Evolutionary conservation across 345 rosid species (phyloP).

Genomic region (Brassica nigra): DNA sequence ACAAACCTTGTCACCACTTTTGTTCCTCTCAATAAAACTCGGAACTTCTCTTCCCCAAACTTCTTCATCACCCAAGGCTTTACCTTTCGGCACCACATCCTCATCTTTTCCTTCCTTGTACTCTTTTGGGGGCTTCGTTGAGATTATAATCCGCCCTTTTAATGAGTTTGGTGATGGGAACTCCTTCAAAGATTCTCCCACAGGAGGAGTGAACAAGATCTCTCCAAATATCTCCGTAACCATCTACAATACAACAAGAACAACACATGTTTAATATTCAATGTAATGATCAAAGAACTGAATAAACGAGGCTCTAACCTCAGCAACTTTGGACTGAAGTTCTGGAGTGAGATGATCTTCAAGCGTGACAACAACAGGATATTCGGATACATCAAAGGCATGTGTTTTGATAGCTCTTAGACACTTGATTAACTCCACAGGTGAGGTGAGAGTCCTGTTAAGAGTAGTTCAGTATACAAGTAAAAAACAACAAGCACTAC

Average conservation of each 20-base stretch:
- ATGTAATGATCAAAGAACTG: no score
- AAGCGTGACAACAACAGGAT: conserved; percentile 78
- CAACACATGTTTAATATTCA: no score
- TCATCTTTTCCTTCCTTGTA: conserved; percentile 46
- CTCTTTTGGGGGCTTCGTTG: conserved; percentile 90
- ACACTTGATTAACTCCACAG: conserved; percentile 73
- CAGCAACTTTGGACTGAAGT: conserved; percentile 81
- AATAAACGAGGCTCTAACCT: conserved; percentile 66
- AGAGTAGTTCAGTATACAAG: conserved; percentile 11
- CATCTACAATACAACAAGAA: conserved; percentile 56
- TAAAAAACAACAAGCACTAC: not conserved
- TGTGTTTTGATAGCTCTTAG: conserved; percentile 66
- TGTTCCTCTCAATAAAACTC: conserved; percentile 39
- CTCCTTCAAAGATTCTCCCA: conserved; percentile 62
- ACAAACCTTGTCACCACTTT: conserved; percentile 26
- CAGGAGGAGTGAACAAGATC: conserved; percentile 64
- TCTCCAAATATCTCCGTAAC: conserved; percentile 74
- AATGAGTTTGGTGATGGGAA: conserved; percentile 73
- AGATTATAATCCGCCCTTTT: conserved; percentile 62
- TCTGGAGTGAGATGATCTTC: conserved; percentile 86
- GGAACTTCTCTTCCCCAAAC: conserved; percentile 85
- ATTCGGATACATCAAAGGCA: conserved; percentile 76
- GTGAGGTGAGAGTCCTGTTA: conserved; percentile 74
- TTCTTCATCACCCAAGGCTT: conserved; percentile 55
- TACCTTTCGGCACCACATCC: conserved; percentile 46